Conservation (phyloP, 805 yeast genomes). For the Dipodascus geniculatus region DNA sequence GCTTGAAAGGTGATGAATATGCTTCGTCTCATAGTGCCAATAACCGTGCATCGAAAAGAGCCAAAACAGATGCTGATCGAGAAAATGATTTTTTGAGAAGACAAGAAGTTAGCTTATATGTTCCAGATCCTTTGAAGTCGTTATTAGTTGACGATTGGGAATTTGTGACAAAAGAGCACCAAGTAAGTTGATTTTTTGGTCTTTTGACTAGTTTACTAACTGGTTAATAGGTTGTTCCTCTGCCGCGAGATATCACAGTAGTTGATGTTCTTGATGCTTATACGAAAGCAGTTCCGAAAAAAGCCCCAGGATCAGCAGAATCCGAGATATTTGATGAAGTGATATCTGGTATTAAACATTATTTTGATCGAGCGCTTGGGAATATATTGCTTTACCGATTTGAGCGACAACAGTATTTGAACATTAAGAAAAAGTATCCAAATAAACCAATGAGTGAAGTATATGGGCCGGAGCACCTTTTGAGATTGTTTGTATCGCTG, state of each 20-base stretch:
- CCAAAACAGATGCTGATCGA: constrained; percentile 23
- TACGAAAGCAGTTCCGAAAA: constrained; percentile 19
- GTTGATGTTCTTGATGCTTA: constrained; percentile 44
- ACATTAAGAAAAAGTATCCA: constrained; percentile 30
- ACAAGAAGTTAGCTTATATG: constrained; percentile 41
- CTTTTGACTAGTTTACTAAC: no score
- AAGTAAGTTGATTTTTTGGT: constrained; percentile 23
- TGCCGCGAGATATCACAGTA: constrained; percentile 52
- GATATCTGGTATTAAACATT: constrained; percentile 53
- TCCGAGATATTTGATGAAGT: constrained; percentile 54
- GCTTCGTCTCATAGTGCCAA: constrained; percentile 3
- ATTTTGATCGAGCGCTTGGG: constrained; percentile 66
- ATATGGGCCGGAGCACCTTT: constrained; percentile 75
- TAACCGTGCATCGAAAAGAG: constrained; percentile 12
- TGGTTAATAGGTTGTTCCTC: constrained; percentile 31
- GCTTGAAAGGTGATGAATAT: constrained; percentile 4
- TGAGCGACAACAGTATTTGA: constrained; percentile 63
- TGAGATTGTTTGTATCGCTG: constrained; percentile 62
- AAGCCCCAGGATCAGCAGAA: constrained; percentile 26
- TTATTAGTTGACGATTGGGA: constrained; percentile 91
- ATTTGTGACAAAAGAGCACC: constrained; percentile 66
- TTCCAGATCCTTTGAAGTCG: constrained; percentile 59
- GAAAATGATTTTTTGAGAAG: constrained; percentile 27
- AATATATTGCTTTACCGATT: constrained; percentile 59
- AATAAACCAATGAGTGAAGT: constrained; percentile 32